Base-by-base conservation (phyloP, 305 asterid species). In the Solanum hybrid region DNA sequence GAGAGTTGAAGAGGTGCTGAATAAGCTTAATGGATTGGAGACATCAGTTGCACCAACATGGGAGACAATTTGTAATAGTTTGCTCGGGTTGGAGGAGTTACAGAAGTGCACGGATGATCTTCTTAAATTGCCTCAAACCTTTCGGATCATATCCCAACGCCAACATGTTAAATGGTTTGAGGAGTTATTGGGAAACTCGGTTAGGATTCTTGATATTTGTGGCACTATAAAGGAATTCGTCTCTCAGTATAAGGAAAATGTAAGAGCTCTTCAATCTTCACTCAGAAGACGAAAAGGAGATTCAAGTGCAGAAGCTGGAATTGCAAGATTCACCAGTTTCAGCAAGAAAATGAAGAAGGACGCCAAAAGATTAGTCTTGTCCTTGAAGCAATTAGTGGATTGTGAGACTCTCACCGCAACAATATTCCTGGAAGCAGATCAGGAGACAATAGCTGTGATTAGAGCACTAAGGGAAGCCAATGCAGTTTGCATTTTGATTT, bases 1-100 rank as follows among this genome's bases (percentile, higher is more conserved):
- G n/a, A 51, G 36, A 4, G 86, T 91, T 42, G 93, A 94, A 92
- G 17, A 90, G 32, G 91, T 91, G 38, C 27, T 94, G 35, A 89
- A 79, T 81, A 93, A 93, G 91, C 29, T 88, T 17, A 56, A 88
- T 29, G 73, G 69, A 5, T 9, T 51, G 6, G 78, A 88, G 45
- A 38, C 60, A 24, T 78, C 88, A 36, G 35, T 4, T 56, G 69
- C 88, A 35, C 77, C 90, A 69, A 37, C 36, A 80, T 71, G 10
- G 0, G 5, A 89, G 51, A 75, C 82, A 73, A 73, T 90, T 45
- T 24, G 89, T n/a, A 88, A 79, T 56, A 38, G 19, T 7, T 85
- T 88, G 4, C 40, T 35, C 10, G 88, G 35, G 8, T 69, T 88
- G 71, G 80, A 80, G 8, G 88, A 80, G 56, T 29, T 80, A 34